A percentile compares a stretch with the other conserved stretches of the same genome.
phyloP scores from a whole-genome alignment of 176 grass and related monocot genomes.

The Musa itinerans region DNA sequence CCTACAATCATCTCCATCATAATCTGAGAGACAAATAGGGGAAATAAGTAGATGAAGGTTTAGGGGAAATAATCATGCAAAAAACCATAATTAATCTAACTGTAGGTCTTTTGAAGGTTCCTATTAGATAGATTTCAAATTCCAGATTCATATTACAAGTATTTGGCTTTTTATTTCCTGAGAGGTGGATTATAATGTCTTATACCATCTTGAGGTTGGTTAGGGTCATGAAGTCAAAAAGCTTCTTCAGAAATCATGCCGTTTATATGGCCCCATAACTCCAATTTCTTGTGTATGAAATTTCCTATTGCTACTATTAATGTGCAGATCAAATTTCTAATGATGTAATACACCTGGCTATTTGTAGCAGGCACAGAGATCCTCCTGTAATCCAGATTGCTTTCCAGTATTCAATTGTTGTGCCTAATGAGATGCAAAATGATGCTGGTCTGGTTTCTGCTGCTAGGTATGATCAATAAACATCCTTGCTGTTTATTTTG shows the following conservation, averaged over 20 bases:
- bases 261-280: neutral
- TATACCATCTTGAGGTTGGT: neutral
- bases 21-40: no score
- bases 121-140: neutral
- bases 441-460: neutral
- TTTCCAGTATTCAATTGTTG: slow-evolving; percentile 4
- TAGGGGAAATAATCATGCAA: no score
- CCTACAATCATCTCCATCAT: no score
- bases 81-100: no score
- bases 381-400: slow-evolving; percentile 9
- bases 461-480: neutral
- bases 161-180: neutral
- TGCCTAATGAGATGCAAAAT: neutral
- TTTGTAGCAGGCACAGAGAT: neutral
- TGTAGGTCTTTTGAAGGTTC: no score
- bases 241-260: neutral
- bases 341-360: neutral
- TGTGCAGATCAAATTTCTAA: neutral
- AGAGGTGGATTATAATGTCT: neutral
- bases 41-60: no score
- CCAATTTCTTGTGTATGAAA: neutral
- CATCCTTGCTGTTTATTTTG: neutral
- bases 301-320: neutral
- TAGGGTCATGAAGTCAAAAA: neutral
- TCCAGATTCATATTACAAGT: neutral